These are phyloP conservation scores for Ceratocystis papillata DNA, from an alignment of 2,329 filamentous ascomycete species.

Conservation along the genomic window DNA sequence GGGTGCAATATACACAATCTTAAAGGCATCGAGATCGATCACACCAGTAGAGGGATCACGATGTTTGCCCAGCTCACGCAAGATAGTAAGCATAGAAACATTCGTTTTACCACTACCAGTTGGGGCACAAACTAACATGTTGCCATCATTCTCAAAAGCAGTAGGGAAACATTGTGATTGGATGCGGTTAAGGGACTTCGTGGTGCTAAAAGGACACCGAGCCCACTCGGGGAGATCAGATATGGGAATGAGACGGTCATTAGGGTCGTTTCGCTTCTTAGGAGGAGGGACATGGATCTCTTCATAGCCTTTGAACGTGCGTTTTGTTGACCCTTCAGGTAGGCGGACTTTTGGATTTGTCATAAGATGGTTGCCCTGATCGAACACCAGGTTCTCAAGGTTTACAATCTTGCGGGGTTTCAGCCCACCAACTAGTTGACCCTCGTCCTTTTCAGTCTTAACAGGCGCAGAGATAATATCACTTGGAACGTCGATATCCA, in stretches of 20 bases:
- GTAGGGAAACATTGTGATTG: slow-evolving; percentile 87
- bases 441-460: slow-evolving; percentile 50
- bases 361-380: slow-evolving; percentile 98
- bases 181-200: slow-evolving; percentile 84
- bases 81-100: slow-evolving; percentile 91
- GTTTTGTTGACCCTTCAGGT: slow-evolving; percentile 87
- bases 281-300: slow-evolving; percentile 95
- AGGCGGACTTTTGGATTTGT: slow-evolving; percentile 94
- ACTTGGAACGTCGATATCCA: slow-evolving; percentile 73
- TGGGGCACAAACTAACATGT: slow-evolving; percentile 94
- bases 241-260: slow-evolving; percentile 71
- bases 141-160: slow-evolving; percentile 87
- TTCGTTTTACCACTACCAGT: slow-evolving; percentile 98
- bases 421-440: slow-evolving; percentile 65
- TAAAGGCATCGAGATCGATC: slow-evolving; percentile 91
- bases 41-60: slow-evolving; percentile 80
- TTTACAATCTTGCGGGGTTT: slow-evolving; percentile 84
- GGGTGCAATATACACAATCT: slow-evolving; percentile 95
- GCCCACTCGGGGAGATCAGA: slow-evolving; percentile 90
- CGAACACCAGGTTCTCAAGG: slow-evolving; percentile 89
- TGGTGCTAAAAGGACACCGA: slow-evolving; percentile 68
- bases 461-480: slow-evolving; percentile 37
- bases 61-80: slow-evolving; percentile 94
- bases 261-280: slow-evolving; percentile 71
- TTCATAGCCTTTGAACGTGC: slow-evolving; percentile 95